phyloP scores from a whole-genome alignment of 2,329 filamentous ascomycete genomes.

The Fusarium nelsonii region DNA sequence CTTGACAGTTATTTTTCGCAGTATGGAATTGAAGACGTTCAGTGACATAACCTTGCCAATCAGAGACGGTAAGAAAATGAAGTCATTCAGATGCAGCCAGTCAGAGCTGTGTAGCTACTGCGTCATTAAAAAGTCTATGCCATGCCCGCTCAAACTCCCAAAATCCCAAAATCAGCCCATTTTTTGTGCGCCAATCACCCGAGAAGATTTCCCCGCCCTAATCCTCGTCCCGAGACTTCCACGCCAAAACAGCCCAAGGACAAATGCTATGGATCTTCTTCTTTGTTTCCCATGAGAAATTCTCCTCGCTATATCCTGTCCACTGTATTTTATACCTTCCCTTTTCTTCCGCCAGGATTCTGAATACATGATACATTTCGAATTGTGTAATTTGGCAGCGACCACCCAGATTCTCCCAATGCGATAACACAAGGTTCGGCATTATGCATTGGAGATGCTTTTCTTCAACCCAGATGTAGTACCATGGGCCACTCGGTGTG shows the following conservation, averaged over 20 bases:
- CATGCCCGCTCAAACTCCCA: background rate
- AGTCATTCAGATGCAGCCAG: background rate
- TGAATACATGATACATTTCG: constrained; percentile 9
- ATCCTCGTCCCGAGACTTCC: constrained; percentile 4
- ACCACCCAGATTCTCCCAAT: constrained; percentile 17
- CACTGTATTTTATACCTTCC: constrained; percentile 15
- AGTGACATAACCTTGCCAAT: background rate
- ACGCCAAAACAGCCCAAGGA: constrained; percentile 7
- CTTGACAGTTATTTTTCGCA: too few species aligned
- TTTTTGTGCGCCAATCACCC: constrained; percentile 12
- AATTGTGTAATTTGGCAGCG: background rate
- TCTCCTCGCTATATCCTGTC: constrained; percentile 14
- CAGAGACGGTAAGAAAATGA: background rate
- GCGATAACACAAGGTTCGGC: constrained; percentile 3
- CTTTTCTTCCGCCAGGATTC: constrained; percentile 8
- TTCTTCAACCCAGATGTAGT: constrained; percentile 4
- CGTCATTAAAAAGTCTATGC: background rate
- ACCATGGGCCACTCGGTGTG: background rate
- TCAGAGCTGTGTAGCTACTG: background rate
- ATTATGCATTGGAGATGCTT: constrained; percentile 5
- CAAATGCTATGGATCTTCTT: constrained; percentile 15
- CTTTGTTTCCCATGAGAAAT: constrained; percentile 18
- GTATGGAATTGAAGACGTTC: background rate
- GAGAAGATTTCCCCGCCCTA: background rate
- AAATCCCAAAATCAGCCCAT: background rate